phyloP scores from a whole-genome alignment of 2,329 filamentous ascomycete species.

The Torrubiellomyces zombiae region DNA sequence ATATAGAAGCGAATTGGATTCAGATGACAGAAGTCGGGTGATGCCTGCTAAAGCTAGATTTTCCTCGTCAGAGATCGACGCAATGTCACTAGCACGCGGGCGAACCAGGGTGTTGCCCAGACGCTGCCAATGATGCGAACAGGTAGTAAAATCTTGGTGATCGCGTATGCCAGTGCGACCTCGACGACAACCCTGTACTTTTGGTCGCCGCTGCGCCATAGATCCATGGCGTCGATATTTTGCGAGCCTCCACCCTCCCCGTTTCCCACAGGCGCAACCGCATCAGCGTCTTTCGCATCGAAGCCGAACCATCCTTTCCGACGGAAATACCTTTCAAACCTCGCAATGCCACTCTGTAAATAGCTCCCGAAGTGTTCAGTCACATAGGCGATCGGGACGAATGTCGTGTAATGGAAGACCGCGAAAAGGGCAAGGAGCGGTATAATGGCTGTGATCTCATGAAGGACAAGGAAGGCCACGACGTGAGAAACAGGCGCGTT shows the following conservation, averaged over 20 bases:
- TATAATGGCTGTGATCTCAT: conserved; percentile 78
- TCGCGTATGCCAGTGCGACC: conserved; percentile 76
- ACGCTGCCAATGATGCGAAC: conserved; percentile 61
- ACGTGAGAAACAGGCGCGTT: conserved; percentile 69
- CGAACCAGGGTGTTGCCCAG: conserved; percentile 89
- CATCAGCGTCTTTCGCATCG: conserved; percentile 14
- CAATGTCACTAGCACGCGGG: conserved; percentile 39
- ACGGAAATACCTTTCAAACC: conserved; percentile 62
- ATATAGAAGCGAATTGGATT: no score
- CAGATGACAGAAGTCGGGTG: no score
- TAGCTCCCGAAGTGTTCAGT: conserved; percentile 31
- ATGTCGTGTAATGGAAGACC: conserved; percentile 64
- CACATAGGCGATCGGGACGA: conserved; percentile 45
- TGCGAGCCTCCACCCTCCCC: conserved; percentile 6
- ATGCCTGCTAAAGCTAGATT: conserved; percentile 8
- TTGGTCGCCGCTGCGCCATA: conserved; percentile 22
- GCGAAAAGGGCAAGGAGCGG: conserved; percentile 61
- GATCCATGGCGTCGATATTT: conserved; percentile 14
- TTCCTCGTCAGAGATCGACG: conserved; percentile 14
- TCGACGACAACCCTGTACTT: conserved; percentile 43
- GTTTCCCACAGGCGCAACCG: conserved; percentile 6
- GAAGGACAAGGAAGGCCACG: conserved; percentile 71
- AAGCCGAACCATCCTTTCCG: conserved; percentile 70
- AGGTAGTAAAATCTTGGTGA: conserved; percentile 75
- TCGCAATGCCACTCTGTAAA: conserved; percentile 46